Conservation (phyloP, 2,329 filamentous ascomycete species). For the Thielaviopsis musarum region DNA sequence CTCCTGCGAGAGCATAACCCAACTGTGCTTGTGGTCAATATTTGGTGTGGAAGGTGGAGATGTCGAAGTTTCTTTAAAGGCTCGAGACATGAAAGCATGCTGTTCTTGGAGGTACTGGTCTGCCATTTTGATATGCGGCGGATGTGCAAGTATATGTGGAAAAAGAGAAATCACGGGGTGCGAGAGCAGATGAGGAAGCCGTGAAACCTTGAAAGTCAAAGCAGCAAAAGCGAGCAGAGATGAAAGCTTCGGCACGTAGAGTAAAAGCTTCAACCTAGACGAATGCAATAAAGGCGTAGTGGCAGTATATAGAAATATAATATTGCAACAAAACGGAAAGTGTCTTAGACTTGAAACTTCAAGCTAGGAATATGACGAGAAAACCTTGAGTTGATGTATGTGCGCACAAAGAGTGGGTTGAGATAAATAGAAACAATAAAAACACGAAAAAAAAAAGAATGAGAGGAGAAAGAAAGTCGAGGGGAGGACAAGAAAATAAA, state of each 20-base stretch:
- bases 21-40: conserved; percentile 44
- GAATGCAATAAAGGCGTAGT: background rate
- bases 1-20: conserved; percentile 77
- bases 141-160: background rate
- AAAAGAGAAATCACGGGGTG: background rate
- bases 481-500: background rate
- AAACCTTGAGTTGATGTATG: background rate
- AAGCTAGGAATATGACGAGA: background rate
- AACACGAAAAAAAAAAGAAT: background rate
- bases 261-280: no score
- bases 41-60: conserved; percentile 16
- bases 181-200: no score
- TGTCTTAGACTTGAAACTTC: background rate
- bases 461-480: background rate
- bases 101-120: conserved; percentile 23
- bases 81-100: conserved; percentile 20
- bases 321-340: background rate
- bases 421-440: background rate
- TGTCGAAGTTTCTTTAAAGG: background rate
- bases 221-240: background rate
- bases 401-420: background rate
- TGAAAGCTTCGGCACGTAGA: background rate
- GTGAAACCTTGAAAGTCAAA: background rate
- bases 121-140: conserved; percentile 23
- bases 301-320: background rate